These are phyloP conservation scores for Myriosclerotinia scirpicola DNA, from an alignment of 2,329 filamentous ascomycete species.

Conservation along the genomic window DNA sequence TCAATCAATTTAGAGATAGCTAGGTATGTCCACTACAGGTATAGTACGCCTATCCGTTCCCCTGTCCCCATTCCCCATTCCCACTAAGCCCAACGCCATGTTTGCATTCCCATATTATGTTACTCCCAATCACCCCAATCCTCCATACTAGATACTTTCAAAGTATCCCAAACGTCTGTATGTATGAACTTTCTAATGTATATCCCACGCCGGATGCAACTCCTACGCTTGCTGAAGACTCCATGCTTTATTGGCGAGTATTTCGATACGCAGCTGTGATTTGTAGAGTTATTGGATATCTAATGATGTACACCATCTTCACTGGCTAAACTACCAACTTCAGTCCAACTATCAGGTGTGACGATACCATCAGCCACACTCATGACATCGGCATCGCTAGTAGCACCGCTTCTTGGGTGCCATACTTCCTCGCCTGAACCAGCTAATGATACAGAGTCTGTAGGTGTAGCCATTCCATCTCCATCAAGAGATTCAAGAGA, in stretches of 20 bases:
- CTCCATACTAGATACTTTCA: neutral
- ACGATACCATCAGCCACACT: constrained; percentile 60
- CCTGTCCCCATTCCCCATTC: neutral
- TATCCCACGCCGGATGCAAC: constrained; percentile 1
- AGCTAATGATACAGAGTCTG: constrained; percentile 56
- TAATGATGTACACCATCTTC: constrained; percentile 38
- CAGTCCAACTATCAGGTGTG: constrained; percentile 64
- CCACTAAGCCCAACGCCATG: constrained; percentile 8
- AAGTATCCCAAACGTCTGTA: neutral
- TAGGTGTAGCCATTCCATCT: constrained; percentile 58
- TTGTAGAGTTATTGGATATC: constrained; percentile 26
- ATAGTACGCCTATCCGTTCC: constrained; percentile 4
- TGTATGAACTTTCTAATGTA: constrained; percentile 1
- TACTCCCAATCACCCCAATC: neutral
- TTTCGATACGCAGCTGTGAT: neutral
- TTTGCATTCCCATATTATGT: constrained; percentile 1
- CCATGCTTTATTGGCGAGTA: neutral
- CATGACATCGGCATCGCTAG: constrained; percentile 54
- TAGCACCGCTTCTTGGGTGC: constrained; percentile 42
- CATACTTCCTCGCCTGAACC: constrained; percentile 50
- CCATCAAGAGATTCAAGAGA: constrained; percentile 37
- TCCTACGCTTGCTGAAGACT: constrained; percentile 4
- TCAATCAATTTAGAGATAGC: constrained; percentile 13
- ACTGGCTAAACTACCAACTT: constrained; percentile 63
- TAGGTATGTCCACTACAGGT: constrained; percentile 3